Evolutionary conservation across 495 filamentous ascomycete genomes (phyloP), one percentile per base, ranked within the genome.

Genomic region (Trichoderma asperelloides): DNA sequence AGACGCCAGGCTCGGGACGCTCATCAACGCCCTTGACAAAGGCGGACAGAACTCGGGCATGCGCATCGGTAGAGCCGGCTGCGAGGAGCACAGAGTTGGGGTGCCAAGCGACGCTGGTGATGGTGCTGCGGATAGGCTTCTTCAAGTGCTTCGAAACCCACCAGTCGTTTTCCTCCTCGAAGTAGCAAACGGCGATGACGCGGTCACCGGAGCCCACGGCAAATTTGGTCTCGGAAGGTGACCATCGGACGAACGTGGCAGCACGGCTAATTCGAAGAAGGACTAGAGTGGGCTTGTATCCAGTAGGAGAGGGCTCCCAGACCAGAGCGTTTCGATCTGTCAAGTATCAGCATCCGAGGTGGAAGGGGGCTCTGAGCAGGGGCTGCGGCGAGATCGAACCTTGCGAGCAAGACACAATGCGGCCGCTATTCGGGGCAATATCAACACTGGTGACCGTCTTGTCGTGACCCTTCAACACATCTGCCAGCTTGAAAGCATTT

Each of bases 71-170:
- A 16, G 91, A 96, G 33, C 95, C 95, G 65, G 96, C 91, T 2
- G 93, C 95, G 7, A 98, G 84, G 15, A 98, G 86, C 2, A 98
- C 96, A 1, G 89, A 93, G 80, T 98, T 98, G 16, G 96, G 95
- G 74, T 98, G 95, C 95, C 95, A 98, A 57, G 86, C 88, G 23
- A 98, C 85, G 1, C 90, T 91, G 51, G 95, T 97, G 71, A 98
- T 91, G 60, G 95, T 98, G 73, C 90, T 94, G 64, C 95, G 91
- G 72, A 98, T 95, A 7, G 96, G 95, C 82, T 97, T 98, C 85
- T 97, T 97, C 67, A 98, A 77, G 77, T 98, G 95, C 82, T 98
- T 98, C 43, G 93, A 97, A 8, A 98, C 94, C 95, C 95, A 98
- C 96, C 96, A 98, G 80, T 98, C 92, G 75, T 98, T 97, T 78